Evolutionary conservation across 129 eudicot species (phyloP).

Genomic region (Flaveria ramosissima): DNA sequence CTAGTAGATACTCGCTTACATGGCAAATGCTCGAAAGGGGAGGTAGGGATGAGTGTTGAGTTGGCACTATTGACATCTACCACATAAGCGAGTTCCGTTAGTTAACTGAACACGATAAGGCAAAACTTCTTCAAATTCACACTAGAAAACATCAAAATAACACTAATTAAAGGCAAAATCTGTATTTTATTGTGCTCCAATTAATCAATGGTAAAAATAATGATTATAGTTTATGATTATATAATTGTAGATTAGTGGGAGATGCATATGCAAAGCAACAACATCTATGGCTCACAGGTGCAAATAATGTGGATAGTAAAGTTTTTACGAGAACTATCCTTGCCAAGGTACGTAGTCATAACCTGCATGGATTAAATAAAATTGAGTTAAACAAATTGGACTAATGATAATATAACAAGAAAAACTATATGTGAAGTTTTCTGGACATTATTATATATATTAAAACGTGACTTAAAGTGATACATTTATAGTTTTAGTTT

Average conservation of each 20-base stretch:
- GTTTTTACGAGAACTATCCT: conserved; percentile 77
- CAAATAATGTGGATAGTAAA: conserved; percentile 67
- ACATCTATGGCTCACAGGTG: conserved; percentile 74
- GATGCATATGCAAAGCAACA: conserved; percentile 61
- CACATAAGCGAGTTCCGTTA: no score
- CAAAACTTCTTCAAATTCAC: no score
- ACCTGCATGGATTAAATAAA: not conserved
- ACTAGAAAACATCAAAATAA: no score
- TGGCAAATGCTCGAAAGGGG: no score
- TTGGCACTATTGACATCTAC: no score
- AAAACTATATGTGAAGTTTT: no score
- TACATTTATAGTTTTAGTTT: no score
- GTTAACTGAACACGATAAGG: no score
- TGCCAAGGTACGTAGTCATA: conserved; percentile 61
- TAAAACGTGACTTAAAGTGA: no score
- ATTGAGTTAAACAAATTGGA: not conserved
- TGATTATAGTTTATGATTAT: not conserved
- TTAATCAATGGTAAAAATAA: not conserved
- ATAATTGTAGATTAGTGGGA: conserved; percentile 66
- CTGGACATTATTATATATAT: no score
- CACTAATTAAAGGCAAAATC: not conserved
- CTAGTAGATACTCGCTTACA: no score
- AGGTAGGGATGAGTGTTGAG: no score
- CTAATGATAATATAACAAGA: not conserved
- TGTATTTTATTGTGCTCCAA: not conserved